Base-by-base conservation (phyloP, 306 rosid species). In the Pyrus pyrifolia region DNA sequence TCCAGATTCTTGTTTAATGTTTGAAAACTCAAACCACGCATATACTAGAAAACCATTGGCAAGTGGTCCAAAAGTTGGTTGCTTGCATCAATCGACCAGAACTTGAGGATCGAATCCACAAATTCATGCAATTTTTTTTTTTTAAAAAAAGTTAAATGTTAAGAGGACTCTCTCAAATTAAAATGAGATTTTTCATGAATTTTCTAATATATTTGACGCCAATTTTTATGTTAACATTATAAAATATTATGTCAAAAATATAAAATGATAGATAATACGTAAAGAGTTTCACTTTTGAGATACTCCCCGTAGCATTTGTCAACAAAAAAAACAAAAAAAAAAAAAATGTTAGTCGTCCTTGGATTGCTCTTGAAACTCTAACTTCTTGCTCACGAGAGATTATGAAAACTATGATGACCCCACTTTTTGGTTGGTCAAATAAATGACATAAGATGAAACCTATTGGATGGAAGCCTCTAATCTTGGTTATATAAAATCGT, bases 21-120 rank as follows among this genome's bases (percentile, higher is more conserved):
- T 31, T 17, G 68, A 64, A 64, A 31, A 31, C 3, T 64, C 45
- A 64, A 64, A 64, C 22, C 25, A 31, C 9, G 45, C 7, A 8
- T 27, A 8, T 31, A 6, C 67, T 15, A 29, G 4, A 6, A 62
- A 29, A 27, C 21, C 5, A 29, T 17, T 13, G 40, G 18, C 21
- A 8, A 64, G 14, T 73, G 49, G 78, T 74, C 78, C 70, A 74
- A 74, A 62, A 62, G 70, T 62, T 11, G 70, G 70, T 57, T 57
- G 62, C 27, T 57, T 57, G 62, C n/a, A 9, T 19, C 25, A 8
- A 46, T 59, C 22, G 46, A 45, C 29, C 78, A 27, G 30, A 59
- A 72, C 25, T 14, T 9, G 29, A 58, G 10, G 53, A 72, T 35
- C 59, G 22, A 40, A 73, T 73, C 77, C 77, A 40, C 7, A 13